Conservation (phyloP, 176 grass and related monocot genomes). For the Oryza rufipogon region DNA sequence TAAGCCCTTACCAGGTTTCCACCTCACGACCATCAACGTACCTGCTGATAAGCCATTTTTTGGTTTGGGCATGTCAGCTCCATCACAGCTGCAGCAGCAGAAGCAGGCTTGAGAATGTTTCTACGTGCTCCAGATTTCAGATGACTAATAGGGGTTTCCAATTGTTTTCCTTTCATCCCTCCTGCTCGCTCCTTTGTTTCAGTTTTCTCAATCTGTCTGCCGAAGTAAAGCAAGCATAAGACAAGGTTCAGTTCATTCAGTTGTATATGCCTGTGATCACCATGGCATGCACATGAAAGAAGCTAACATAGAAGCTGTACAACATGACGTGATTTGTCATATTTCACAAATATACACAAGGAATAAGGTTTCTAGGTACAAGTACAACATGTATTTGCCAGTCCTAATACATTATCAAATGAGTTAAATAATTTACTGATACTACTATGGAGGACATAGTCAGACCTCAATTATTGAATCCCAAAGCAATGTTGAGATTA, state of each 20-base stretch:
- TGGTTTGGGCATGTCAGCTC: not conserved
- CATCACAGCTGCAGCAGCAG: not conserved
- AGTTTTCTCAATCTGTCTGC: not conserved
- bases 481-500: not conserved
- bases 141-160: not conserved
- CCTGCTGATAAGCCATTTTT: not conserved
- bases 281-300: not conserved
- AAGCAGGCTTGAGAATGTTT: not conserved
- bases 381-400: not conserved
- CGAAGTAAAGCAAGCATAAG: not conserved
- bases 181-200: not conserved
- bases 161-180: not conserved
- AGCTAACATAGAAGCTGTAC: not conserved
- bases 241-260: not conserved
- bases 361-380: not conserved
- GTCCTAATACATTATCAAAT: not conserved
- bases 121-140: not conserved
- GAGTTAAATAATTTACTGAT: not conserved
- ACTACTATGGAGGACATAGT: not conserved
- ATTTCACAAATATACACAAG: not conserved
- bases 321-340: not conserved
- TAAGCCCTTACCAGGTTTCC: not conserved
- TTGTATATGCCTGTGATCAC: not conserved
- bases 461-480: not conserved
- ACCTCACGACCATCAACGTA: not conserved